Evolutionary conservation across 306 rosid genomes (phyloP).

Genomic region (Quillaja saponaria): DNA sequence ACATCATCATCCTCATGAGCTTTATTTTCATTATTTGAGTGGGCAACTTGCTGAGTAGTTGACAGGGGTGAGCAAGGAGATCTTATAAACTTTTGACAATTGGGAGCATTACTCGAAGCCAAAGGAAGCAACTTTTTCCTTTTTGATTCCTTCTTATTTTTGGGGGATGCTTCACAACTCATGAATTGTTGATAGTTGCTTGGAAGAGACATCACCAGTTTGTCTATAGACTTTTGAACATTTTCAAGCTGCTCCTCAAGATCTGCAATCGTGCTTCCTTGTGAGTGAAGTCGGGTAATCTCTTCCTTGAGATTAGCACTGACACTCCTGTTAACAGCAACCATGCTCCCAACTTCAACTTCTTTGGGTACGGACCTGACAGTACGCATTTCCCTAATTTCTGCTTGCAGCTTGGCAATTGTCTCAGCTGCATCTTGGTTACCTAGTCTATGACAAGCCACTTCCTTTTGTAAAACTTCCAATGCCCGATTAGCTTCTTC

Average conservation of each 20-base stretch:
- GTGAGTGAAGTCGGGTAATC: constrained; percentile 95
- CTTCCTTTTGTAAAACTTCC: constrained; percentile 95
- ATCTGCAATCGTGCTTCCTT: constrained; percentile 94
- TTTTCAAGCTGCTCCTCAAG: constrained; percentile 98
- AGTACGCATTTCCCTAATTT: constrained; percentile 86
- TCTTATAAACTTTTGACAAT: constrained; percentile 69
- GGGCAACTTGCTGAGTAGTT: constrained; percentile 66
- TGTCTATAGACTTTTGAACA: constrained; percentile 98
- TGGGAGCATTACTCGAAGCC: constrained; percentile 61
- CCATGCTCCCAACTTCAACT: constrained; percentile 72
- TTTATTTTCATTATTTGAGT: constrained; percentile 74
- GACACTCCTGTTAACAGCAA: constrained; percentile 77
- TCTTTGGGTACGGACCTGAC: constrained; percentile 61
- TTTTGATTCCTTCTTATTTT: constrained; percentile 67
- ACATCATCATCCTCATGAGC: constrained; percentile 65
- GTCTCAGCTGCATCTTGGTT: constrained; percentile 99
- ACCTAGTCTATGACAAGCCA: constrained; percentile 96
- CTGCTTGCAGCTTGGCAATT: constrained; percentile 92
- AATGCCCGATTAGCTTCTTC: constrained; percentile 97
- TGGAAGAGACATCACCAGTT: constrained; percentile 96
- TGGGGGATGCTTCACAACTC: constrained; percentile 58
- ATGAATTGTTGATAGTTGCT: constrained; percentile 60
- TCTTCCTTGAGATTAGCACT: constrained; percentile 98
- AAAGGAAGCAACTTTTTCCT: constrained; percentile 84
- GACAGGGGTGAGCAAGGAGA: constrained; percentile 95